Conservation (phyloP, 208 protist species). For the Polymyxa betae region DNA sequence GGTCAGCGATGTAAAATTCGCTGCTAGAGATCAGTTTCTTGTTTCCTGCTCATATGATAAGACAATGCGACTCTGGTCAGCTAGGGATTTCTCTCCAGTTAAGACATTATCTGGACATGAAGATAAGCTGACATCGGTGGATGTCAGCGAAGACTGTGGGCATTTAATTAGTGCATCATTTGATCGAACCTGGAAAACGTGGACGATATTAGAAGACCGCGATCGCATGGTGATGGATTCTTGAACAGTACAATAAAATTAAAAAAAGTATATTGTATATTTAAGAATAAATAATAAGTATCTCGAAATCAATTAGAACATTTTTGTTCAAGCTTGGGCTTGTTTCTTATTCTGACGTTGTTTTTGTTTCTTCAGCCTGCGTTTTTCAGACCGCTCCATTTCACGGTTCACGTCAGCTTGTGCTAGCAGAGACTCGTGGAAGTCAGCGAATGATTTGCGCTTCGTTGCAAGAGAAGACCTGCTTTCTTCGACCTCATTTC, state of each 20-base stretch:
- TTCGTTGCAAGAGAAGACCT: not conserved
- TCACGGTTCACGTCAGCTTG: not conserved
- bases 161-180: constrained; percentile 49
- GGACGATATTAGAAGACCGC: constrained; percentile 3
- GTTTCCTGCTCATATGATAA: constrained; percentile 4
- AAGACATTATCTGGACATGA: constrained; percentile 52
- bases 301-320: not conserved
- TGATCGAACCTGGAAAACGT: constrained; percentile 61
- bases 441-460: not conserved
- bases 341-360: not conserved
- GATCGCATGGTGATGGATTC: not conserved
- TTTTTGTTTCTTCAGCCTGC: not conserved
- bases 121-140: constrained; percentile 49
- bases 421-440: not conserved
- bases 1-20: constrained; percentile 52
- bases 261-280: not conserved
- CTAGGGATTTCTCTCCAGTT: constrained; percentile 49
- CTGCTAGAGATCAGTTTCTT: not conserved
- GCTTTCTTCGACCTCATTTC: not conserved
- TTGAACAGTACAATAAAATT: too few relatives aligned
- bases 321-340: not conserved
- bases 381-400: not conserved
- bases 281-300: not conserved
- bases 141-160: constrained; percentile 50
- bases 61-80: constrained; percentile 48